Evolutionary conservation across 306 rosid species (phyloP).

Genomic region (Comarum palustre): DNA sequence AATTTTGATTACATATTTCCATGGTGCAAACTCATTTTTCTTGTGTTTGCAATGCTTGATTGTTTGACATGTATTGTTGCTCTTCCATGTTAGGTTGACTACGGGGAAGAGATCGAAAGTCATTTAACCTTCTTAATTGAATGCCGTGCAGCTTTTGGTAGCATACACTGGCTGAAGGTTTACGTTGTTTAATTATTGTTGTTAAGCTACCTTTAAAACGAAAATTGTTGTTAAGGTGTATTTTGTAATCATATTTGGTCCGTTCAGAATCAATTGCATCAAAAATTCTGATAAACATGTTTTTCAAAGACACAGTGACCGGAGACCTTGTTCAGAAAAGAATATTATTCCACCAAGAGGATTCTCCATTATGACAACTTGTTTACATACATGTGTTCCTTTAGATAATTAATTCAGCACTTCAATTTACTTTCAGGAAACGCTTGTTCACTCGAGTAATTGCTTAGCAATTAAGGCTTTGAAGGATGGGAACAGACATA

Average conservation of each 20-base stretch:
- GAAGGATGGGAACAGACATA: conserved; percentile 43
- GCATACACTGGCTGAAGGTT: conserved; percentile 74
- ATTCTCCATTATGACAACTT: not conserved
- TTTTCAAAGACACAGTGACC: conserved; percentile 3
- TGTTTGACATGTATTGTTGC: conserved; percentile 24
- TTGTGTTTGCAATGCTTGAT: conserved; percentile 9
- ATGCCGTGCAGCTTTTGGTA: conserved; percentile 82
- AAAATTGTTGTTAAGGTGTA: not conserved
- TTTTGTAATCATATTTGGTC: not conserved
- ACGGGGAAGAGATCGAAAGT: conserved; percentile 63
- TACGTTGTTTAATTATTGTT: conserved; percentile 21
- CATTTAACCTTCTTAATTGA: conserved; percentile 81
- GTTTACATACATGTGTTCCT: not conserved
- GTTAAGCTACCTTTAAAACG: not conserved
- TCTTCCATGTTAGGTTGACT: conserved; percentile 60
- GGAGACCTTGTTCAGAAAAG: conserved; percentile 11
- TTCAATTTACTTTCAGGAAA: conserved; percentile 64
- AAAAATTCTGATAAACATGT: not conserved
- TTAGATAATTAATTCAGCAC: conserved; percentile 21
- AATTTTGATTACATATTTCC: conserved; percentile 13
- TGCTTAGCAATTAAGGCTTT: conserved; percentile 65
- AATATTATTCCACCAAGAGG: not conserved
- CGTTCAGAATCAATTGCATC: not conserved
- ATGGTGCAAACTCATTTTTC: not conserved
- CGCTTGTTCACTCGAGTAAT: conserved; percentile 80